Conservation (phyloP, 2,329 filamentous ascomycete species). For the Alternaria sp. region DNA sequence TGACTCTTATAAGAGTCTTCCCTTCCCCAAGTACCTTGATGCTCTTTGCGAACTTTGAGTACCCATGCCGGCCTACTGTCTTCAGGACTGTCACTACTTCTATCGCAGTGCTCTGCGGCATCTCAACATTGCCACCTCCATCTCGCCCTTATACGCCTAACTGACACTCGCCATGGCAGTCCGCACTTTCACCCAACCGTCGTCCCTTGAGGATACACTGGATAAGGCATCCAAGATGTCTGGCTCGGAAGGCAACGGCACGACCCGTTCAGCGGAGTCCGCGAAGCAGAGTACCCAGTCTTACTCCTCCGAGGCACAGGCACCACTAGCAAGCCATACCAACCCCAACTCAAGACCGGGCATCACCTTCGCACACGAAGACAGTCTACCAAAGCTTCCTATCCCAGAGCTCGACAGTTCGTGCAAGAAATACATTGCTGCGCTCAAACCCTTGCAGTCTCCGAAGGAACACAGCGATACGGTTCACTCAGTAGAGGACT, state of each 20-base stretch:
- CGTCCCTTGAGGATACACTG: slow-evolving; percentile 74
- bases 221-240: slow-evolving; percentile 51
- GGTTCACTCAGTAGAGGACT: slow-evolving; percentile 78
- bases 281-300: slow-evolving; percentile 61
- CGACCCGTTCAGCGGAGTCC: slow-evolving; percentile 53
- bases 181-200: slow-evolving; percentile 73
- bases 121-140: slow-evolving; percentile 78
- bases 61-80: slow-evolving; percentile 77
- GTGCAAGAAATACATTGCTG: slow-evolving; percentile 78
- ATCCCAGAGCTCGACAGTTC: slow-evolving; percentile 86
- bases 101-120: slow-evolving; percentile 88
- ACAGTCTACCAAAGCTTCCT: slow-evolving; percentile 86
- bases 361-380: slow-evolving; percentile 88
- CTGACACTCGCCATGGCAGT: slow-evolving; percentile 66
- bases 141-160: slow-evolving; percentile 77
- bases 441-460: slow-evolving; percentile 80
- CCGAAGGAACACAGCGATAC: slow-evolving; percentile 84
- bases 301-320: slow-evolving; percentile 54
- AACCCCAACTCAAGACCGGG: slow-evolving; percentile 68
- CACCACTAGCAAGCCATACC: slow-evolving; percentile 56
- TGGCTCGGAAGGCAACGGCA: slow-evolving; percentile 45
- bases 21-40: slow-evolving; percentile 16
- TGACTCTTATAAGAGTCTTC: slow-evolving; percentile 39
- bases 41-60: slow-evolving; percentile 26
- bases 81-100: slow-evolving; percentile 92